These are phyloP conservation scores for Kuraishia capsulata DNA, from an alignment of 805 yeast species.

Conservation along the genomic window DNA sequence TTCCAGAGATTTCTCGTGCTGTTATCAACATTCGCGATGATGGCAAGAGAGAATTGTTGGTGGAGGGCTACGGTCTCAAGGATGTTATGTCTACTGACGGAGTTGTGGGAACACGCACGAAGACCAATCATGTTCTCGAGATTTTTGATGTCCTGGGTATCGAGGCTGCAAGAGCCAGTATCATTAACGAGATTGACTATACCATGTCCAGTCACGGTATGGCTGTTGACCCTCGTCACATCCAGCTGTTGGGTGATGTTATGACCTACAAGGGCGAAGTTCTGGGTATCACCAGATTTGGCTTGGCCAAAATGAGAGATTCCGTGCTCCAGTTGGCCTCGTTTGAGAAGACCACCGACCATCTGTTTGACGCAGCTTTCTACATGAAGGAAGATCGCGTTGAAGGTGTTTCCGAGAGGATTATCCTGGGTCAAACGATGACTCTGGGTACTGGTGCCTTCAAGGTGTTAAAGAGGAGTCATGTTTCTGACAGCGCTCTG, in stretches of 20 bases:
- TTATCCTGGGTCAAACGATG: conserved; percentile 97
- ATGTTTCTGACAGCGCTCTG: conserved; percentile 31
- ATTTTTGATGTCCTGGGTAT: conserved; percentile 87
- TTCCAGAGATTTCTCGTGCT: conserved; percentile 87
- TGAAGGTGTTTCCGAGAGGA: conserved; percentile 97
- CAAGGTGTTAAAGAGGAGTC: conserved; percentile 61
- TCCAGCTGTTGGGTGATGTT: conserved; percentile 93
- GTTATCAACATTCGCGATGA: conserved; percentile 89
- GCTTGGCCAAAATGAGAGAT: conserved; percentile 97
- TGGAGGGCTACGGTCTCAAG: conserved; percentile 95
- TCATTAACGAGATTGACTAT: conserved; percentile 88
- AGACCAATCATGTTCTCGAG: conserved; percentile 88
- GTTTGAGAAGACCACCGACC: conserved; percentile 97
- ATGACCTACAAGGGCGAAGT: conserved; percentile 99
- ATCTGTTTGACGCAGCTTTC: conserved; percentile 95
- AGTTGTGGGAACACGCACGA: conserved; percentile 78
- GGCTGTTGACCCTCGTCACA: conserved; percentile 99
- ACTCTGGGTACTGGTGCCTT: conserved; percentile 95
- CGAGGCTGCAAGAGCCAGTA: conserved; percentile 93
- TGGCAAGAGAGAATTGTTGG: conserved; percentile 81
- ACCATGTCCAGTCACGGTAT: conserved; percentile 99
- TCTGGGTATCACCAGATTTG: conserved; percentile 95
- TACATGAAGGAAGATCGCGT: conserved; percentile 93
- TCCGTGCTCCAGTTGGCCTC: conserved; percentile 95
- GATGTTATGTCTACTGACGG: conserved; percentile 98